Conservation (phyloP, 2,329 filamentous ascomycete species). For the Penicillium crustosum region DNA sequence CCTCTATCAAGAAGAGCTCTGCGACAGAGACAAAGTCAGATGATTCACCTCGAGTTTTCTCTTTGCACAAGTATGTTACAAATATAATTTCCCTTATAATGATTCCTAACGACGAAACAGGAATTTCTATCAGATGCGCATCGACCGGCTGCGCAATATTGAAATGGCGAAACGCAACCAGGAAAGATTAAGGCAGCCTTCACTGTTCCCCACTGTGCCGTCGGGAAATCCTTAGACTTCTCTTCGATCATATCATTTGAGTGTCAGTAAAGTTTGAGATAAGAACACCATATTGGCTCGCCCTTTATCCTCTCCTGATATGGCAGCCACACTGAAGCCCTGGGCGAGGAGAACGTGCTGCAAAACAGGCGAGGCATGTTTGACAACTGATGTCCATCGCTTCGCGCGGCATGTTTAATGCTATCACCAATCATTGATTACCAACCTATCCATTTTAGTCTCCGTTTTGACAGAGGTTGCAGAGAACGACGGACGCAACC, state of each 20-base stretch:
- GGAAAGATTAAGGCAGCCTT: conserved; percentile 75
- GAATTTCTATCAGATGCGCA: conserved; percentile 80
- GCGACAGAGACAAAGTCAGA: conserved; percentile 48
- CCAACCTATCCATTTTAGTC: neutral
- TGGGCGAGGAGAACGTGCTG: neutral
- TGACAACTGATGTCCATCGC: neutral
- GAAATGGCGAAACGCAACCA: conserved; percentile 78
- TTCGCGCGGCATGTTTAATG: neutral
- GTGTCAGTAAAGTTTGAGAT: neutral
- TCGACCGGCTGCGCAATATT: conserved; percentile 75
- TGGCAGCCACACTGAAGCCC: neutral
- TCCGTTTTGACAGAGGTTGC: neutral
- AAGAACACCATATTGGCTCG: neutral
- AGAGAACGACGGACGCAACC: neutral
- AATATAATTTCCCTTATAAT: neutral
- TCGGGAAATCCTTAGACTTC: conserved; percentile 49
- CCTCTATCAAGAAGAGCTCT: conserved; percentile 48
- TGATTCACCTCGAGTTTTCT: conserved; percentile 76
- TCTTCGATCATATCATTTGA: neutral
- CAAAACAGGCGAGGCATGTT: neutral
- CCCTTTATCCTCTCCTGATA: neutral
- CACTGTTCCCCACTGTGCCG: conserved; percentile 82
- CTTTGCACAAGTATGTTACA: conserved; percentile 68
- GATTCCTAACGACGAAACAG: conserved; percentile 45
- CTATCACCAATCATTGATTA: neutral